Conservation (phyloP, 768 basidiomycete genomes). For the Phanerochaete carnosa region DNA sequence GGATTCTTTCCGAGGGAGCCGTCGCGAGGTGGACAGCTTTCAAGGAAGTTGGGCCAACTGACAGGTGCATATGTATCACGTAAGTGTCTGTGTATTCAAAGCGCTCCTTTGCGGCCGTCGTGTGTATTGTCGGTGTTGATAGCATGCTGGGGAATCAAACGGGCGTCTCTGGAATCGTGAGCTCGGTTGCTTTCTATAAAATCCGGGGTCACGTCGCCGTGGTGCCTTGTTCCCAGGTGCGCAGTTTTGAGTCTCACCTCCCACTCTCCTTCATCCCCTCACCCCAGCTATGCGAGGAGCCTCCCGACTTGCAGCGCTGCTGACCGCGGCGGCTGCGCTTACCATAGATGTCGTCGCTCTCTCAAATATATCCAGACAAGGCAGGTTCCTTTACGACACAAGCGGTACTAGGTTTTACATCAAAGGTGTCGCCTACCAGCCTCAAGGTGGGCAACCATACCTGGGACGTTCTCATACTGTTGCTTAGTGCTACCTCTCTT, state of each 20-base stretch:
- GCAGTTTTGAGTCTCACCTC: conserved; percentile 7
- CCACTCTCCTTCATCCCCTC: conserved; percentile 10
- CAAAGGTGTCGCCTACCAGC: conserved; percentile 84
- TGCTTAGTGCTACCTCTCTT: conserved; percentile 24
- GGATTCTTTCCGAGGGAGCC: too few relatives aligned
- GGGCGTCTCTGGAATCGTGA: too few relatives aligned
- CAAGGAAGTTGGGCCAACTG: too few relatives aligned
- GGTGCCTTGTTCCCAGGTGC: conserved; percentile 7
- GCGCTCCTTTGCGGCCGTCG: too few relatives aligned
- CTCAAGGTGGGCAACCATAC: conserved; percentile 52
- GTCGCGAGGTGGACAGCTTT: too few relatives aligned
- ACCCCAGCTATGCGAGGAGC: conserved; percentile 24
- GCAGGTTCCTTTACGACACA: conserved; percentile 78
- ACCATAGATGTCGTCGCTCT: conserved; percentile 62
- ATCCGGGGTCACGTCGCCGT: conserved; percentile 8
- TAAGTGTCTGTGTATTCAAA: too few relatives aligned
- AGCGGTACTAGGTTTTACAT: conserved; percentile 82
- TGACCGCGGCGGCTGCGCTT: conserved; percentile 39
- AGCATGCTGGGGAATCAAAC: too few relatives aligned
- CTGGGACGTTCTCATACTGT: neutral
- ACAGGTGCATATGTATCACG: too few relatives aligned
- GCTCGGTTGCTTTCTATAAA: neutral
- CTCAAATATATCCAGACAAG: conserved; percentile 61
- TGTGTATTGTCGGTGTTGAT: too few relatives aligned
- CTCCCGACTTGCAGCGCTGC: conserved; percentile 20